A percentile compares a stretch with the other conserved stretches of the same genome.
phyloP scores from a whole-genome alignment of 768 basidiomycete genomes.

The Xerocomellus chrysenteron region DNA sequence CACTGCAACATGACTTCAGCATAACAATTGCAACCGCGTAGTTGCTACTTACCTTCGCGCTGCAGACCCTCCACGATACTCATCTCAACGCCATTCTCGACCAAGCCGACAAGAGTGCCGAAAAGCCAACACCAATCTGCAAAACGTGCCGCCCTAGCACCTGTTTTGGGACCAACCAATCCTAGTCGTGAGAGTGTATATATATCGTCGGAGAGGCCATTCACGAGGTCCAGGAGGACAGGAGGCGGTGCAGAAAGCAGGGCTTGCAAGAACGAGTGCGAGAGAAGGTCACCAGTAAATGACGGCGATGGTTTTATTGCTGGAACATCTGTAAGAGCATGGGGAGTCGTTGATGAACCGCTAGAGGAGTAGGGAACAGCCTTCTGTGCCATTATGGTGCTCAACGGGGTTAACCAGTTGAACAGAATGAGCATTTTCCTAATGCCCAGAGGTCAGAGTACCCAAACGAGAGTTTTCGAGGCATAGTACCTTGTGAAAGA shows the following conservation, averaged over 20 bases:
- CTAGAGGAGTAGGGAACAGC: slow-evolving; percentile 55
- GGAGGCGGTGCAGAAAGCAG: slow-evolving; percentile 80
- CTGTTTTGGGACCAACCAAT: slow-evolving; percentile 60
- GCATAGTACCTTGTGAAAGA: slow-evolving; percentile 68
- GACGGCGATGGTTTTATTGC: slow-evolving; percentile 4
- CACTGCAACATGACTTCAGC: slow-evolving; percentile 41
- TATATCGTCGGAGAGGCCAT: slow-evolving; percentile 76
- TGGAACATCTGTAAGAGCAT: slow-evolving; percentile 17
- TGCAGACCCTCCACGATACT: slow-evolving; percentile 64
- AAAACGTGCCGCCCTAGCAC: slow-evolving; percentile 68
- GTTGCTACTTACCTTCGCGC: slow-evolving; percentile 50
- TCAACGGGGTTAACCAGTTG: slow-evolving; percentile 81
- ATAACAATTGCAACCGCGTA: not conserved
- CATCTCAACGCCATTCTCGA: slow-evolving; percentile 81
- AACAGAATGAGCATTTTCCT: slow-evolving; percentile 82
- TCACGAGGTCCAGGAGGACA: slow-evolving; percentile 73
- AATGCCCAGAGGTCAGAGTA: slow-evolving; percentile 7
- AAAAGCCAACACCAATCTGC: slow-evolving; percentile 89
- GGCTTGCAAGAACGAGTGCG: slow-evolving; percentile 68
- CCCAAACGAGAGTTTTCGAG: not conserved
- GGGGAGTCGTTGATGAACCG: slow-evolving; percentile 25
- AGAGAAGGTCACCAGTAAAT: slow-evolving; percentile 24
- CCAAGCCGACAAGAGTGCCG: slow-evolving; percentile 73
- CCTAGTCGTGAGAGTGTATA: slow-evolving; percentile 73
- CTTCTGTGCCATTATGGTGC: slow-evolving; percentile 69